A percentile compares a stretch with the other conserved stretches of the same genome.
Evolutionary conservation across 495 filamentous ascomycete species (phyloP).

Genomic region (Tuber melanosporum): DNA sequence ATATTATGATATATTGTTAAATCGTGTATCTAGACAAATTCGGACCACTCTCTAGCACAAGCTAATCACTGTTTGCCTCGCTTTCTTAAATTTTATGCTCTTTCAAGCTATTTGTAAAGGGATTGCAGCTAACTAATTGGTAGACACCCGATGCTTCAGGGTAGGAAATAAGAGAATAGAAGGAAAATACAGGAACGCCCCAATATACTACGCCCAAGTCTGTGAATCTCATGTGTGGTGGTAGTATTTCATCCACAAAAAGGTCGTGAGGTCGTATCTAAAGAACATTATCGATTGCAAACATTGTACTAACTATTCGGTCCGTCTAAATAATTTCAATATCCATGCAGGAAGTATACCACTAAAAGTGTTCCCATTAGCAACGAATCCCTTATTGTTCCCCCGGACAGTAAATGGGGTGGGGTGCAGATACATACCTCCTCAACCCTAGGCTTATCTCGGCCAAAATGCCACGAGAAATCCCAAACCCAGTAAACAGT

Average conservation of each 20-base stretch:
- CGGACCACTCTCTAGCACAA: neutral
- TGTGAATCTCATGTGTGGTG: neutral
- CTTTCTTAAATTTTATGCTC: neutral
- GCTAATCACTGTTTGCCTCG: neutral
- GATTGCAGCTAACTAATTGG: neutral
- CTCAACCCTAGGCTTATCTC: conserved; percentile 4
- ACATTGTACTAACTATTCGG: neutral
- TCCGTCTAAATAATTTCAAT: conserved; percentile 26
- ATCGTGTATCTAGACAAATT: neutral
- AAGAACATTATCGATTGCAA: neutral
- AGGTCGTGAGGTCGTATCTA: neutral
- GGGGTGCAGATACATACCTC: conserved; percentile 10
- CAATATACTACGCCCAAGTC: neutral
- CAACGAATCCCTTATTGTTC: neutral
- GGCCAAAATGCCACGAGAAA: conserved; percentile 24
- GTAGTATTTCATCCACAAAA: neutral
- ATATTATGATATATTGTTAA: neutral
- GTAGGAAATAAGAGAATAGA: neutral
- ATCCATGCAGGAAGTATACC: conserved; percentile 34
- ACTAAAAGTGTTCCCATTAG: conserved; percentile 20
- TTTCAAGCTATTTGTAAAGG: neutral
- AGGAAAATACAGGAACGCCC: neutral
- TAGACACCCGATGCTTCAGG: neutral
- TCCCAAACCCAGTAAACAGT: conserved; percentile 37
- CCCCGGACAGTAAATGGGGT: neutral